Evolutionary conservation across 257 asterid species (phyloP), one percentile per base, ranked within the genome.

Genomic region (Nemophila menziesii): DNA sequence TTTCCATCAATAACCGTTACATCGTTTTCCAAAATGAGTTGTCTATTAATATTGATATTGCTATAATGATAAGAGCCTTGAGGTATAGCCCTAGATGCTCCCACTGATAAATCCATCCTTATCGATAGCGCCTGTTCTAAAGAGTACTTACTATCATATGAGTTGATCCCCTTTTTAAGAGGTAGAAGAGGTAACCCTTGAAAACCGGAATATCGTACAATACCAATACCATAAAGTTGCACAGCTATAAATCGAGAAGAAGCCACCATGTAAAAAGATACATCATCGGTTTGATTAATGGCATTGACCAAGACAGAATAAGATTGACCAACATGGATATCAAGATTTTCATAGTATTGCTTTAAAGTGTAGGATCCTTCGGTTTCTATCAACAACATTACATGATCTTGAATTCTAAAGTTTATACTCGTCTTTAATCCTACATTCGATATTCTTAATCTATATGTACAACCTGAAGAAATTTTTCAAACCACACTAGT

Each of bases 321-420:
- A 27, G 69, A 61, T 46, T 67, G 66, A 1, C 69, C 69, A 15
- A 62, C 74, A 46, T 57, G 74, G 52, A 67, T 22, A 60, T 67
- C 69, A 9, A 57, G 18, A 46, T 37, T 46, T 1, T 57, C 39
- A 7, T 56, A 52, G 44, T 44, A 44, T n/a, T 53, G 46, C 51
- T 57, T 48, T 19, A 44, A 0, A 5, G 69, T 52, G 33, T 67
- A 57, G 1, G 66, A 19, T 23, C 73, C 69, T 61, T 67, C 65
- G 0, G 69, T 61, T 55, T 66, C 68, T 46, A 66, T 61, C 16
- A 66, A 43, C 33, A 52, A 9, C 65, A 66, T 46, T 5, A 3
- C 3, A 33, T 67, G 66, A 43, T 42, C 44, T 51, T 67, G 63
- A 49, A 61, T 52, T 49, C 59, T 57, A 51, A 66, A 66, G 61